Evolutionary conservation across 2,329 filamentous ascomycete genomes (phyloP).

Genomic region (Colletotrichum cereale): DNA sequence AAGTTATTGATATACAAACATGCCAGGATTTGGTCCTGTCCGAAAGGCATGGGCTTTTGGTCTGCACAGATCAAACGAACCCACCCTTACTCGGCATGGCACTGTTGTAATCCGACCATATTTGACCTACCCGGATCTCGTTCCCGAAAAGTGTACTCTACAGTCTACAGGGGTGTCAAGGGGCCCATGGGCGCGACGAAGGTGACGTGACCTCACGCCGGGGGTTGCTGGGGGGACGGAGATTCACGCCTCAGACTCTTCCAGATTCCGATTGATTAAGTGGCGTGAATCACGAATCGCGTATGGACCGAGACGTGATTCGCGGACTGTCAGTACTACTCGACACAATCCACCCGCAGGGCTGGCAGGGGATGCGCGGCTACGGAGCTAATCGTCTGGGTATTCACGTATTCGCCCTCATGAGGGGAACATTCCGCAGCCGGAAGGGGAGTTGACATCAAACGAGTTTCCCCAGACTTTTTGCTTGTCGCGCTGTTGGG

Average conservation of each 20-base stretch:
- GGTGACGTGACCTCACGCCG: not conserved
- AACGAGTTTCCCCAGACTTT: not conserved
- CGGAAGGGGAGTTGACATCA: not conserved
- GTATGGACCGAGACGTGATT: slow-evolving; percentile 27
- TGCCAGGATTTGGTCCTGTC: not conserved
- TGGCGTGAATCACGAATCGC: not conserved
- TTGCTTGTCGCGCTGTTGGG: not conserved
- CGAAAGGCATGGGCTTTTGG: not conserved
- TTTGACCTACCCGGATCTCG: not conserved
- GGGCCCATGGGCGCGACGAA: not conserved
- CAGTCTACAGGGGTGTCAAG: not conserved
- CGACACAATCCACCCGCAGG: not conserved
- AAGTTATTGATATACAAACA: too few relatives aligned
- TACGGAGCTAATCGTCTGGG: not conserved
- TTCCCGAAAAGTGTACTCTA: not conserved
- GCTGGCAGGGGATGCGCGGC: not conserved
- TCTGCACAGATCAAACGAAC: not conserved
- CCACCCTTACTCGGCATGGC: not conserved
- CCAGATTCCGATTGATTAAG: not conserved
- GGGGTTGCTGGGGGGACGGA: not conserved
- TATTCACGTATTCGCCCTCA: slow-evolving; percentile 25
- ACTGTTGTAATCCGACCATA: not conserved
- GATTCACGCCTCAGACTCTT: not conserved
- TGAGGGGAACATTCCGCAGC: too few relatives aligned
- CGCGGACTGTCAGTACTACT: not conserved